A percentile compares a stretch with the other conserved stretches of the same genome.
Conservation (phyloP, 176 grass and related monocot species). For the Cymbopogon citratus region DNA sequence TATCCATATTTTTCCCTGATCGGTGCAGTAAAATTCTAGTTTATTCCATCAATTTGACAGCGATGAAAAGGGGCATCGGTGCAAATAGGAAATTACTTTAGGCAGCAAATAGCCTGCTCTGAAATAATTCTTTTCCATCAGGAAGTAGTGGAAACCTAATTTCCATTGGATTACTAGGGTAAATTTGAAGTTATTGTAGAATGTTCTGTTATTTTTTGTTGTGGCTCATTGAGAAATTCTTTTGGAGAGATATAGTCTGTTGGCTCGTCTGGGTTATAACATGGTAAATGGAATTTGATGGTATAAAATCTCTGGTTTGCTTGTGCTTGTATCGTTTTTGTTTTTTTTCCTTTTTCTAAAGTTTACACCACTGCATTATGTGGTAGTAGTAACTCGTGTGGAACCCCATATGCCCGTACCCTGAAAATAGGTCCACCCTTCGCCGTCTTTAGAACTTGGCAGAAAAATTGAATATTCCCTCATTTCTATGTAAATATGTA, state of each 20-base stretch:
- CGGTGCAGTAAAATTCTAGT: constrained; percentile 25
- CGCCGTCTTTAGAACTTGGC: neutral
- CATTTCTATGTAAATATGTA: neutral
- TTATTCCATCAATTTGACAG: constrained; percentile 10
- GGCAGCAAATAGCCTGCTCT: constrained; percentile 31
- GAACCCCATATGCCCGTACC: neutral
- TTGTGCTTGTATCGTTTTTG: neutral
- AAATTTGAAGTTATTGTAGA: constrained; percentile 6
- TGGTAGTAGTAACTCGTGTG: neutral
- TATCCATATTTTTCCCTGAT: constrained; percentile 19
- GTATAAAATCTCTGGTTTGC: neutral
- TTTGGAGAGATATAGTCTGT: neutral
- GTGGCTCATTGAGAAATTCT: neutral
- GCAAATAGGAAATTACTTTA: constrained; percentile 30
- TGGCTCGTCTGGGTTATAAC: constrained; percentile 2
- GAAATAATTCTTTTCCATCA: constrained; percentile 28
- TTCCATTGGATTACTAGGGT: neutral
- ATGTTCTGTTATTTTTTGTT: constrained; percentile 10
- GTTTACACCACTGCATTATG: neutral
- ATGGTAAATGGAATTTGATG: constrained; percentile 18
- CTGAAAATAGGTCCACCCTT: neutral
- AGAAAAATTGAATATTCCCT: neutral
- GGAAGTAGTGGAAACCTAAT: constrained; percentile 1
- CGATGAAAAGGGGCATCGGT: neutral
- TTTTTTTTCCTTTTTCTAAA: neutral